These are phyloP conservation scores for Brassica balearica DNA, from an alignment of 441 rosid species.

Conservation along the genomic window DNA sequence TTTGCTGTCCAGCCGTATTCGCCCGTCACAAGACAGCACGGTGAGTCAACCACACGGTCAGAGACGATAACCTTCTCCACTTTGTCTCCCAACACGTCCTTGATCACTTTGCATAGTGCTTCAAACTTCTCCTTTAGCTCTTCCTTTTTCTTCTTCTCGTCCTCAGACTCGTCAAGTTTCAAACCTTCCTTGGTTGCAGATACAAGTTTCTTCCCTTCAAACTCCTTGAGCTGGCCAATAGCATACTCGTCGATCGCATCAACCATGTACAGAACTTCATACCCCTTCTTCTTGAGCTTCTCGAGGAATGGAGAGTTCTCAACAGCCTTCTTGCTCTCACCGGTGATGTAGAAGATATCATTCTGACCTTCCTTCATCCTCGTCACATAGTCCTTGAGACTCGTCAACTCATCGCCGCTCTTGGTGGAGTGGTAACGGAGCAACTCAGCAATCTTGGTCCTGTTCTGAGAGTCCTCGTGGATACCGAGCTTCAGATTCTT, in stretches of 20 bases:
- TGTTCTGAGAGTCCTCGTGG: constrained; percentile 72
- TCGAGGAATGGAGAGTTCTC: constrained; percentile 83
- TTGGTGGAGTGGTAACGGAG: constrained; percentile 76
- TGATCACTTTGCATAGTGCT: constrained; percentile 76
- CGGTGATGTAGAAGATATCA: constrained; percentile 73
- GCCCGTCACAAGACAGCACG: constrained; percentile 69
- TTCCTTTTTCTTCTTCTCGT: constrained; percentile 65
- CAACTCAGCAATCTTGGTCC: constrained; percentile 64
- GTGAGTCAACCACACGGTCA: constrained; percentile 71
- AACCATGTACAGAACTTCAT: constrained; percentile 70
- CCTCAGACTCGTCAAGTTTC: constrained; percentile 66
- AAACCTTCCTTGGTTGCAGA: constrained; percentile 76
- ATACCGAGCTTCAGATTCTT: constrained; percentile 71
- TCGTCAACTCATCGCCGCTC: constrained; percentile 78
- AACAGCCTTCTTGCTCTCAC: constrained; percentile 77
- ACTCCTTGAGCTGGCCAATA: constrained; percentile 71
- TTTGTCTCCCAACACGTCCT: constrained; percentile 71
- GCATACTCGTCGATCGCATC: constrained; percentile 76
- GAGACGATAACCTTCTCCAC: constrained; percentile 74
- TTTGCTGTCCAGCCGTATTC: constrained; percentile 75
- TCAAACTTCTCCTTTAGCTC: constrained; percentile 63
- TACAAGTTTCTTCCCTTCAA: constrained; percentile 70
- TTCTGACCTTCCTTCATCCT: constrained; percentile 81
- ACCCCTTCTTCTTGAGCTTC: constrained; percentile 71
- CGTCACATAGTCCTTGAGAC: constrained; percentile 74